These are phyloP conservation scores for Pythium apleroticum DNA, from an alignment of 352 stramenopile genomes.

Conservation along the genomic window DNA sequence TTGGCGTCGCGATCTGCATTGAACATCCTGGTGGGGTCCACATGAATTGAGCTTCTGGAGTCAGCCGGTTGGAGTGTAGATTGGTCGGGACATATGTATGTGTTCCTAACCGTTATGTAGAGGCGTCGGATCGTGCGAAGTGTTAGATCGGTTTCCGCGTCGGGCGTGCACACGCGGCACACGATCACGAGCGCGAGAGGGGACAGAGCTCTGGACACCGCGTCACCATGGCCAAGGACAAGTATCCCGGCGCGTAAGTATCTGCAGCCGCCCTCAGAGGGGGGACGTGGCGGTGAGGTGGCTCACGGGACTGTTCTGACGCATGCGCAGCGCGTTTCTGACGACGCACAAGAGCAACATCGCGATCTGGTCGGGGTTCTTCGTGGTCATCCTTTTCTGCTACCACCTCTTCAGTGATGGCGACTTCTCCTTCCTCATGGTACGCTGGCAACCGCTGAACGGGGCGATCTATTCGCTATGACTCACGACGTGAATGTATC, in stretches of 20 bases:
- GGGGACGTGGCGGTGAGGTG: neutral
- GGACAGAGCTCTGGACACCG: neutral
- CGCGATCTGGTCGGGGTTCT: conserved; percentile 95
- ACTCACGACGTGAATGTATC: conserved; percentile 15
- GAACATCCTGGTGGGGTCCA: neutral
- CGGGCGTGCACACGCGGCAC: conserved; percentile 15
- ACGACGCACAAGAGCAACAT: conserved; percentile 95
- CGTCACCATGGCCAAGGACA: conserved; percentile 33
- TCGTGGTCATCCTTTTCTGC: conserved; percentile 93
- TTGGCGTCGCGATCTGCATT: too few relatives aligned
- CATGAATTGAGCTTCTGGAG: neutral
- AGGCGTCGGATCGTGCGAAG: neutral
- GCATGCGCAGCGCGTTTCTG: conserved; percentile 55
- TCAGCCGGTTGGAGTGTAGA: neutral
- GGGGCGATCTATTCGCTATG: neutral
- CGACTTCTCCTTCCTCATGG: conserved; percentile 99
- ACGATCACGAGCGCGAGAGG: conserved; percentile 5
- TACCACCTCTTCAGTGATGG: conserved; percentile 97
- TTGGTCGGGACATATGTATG: neutral
- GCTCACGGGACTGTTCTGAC: neutral
- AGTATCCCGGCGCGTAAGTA: conserved; percentile 33
- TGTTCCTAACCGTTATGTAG: conserved; percentile 3
- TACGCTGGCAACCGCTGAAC: conserved; percentile 24
- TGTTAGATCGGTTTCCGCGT: conserved; percentile 13
- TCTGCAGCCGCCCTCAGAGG: neutral